These are phyloP conservation scores for Magnusiomyces starmeri DNA, from an alignment of 1,139 yeast species.

Conservation along the genomic window DNA sequence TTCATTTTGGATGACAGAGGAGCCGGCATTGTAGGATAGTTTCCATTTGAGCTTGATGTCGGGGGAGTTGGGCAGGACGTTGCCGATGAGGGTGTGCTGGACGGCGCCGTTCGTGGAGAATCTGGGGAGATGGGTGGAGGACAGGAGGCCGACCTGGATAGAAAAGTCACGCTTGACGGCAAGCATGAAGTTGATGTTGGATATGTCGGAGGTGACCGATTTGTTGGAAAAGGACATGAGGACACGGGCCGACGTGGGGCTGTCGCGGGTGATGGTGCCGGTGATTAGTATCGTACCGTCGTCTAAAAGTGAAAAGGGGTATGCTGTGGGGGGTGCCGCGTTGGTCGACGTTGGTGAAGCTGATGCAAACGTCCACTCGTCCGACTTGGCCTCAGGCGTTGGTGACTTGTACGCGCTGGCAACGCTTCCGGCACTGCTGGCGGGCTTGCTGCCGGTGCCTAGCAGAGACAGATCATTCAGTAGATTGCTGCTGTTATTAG, in stretches of 20 bases:
- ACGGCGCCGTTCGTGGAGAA: constrained; percentile 46
- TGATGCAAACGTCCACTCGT: constrained; percentile 7
- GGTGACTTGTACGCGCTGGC: no score
- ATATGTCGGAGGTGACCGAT: constrained; percentile 35
- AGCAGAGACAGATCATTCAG: neutral
- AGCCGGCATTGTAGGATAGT: constrained; percentile 44
- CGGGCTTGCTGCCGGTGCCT: neutral
- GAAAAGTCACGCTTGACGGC: constrained; percentile 77
- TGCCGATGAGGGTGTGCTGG: constrained; percentile 50
- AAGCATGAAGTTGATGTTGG: constrained; percentile 56
- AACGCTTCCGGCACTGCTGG: neutral
- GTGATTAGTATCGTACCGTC: constrained; percentile 1
- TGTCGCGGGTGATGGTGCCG: neutral
- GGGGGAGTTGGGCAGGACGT: neutral
- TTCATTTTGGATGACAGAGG: constrained; percentile 22
- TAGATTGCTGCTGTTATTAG: neutral
- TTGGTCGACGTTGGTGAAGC: constrained; percentile 7
- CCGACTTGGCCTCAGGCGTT: neutral
- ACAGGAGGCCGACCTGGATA: constrained; percentile 62
- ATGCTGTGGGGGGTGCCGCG: neutral
- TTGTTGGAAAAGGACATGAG: constrained; percentile 44
- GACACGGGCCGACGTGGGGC: constrained; percentile 30
- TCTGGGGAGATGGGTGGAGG: constrained; percentile 49
- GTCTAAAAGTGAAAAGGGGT: neutral
- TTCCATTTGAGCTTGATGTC: constrained; percentile 74